phyloP scores from a whole-genome alignment of 805 yeast species.

The Sungouiella blattae region DNA sequence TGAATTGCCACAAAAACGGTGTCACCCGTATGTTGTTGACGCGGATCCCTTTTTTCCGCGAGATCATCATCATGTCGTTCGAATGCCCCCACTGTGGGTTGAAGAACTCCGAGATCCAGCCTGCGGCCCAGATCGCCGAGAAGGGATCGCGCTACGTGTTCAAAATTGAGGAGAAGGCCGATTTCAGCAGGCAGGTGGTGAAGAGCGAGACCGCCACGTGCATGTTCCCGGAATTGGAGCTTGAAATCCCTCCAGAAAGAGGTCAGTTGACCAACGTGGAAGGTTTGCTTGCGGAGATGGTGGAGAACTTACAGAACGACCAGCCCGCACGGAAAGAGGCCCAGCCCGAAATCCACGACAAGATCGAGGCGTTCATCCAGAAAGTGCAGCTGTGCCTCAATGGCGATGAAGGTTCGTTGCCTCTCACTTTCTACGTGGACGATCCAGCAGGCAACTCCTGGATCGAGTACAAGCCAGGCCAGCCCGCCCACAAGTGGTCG shows the following conservation, averaged over 20 bases:
- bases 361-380: conserved; percentile 66
- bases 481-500: conserved; percentile 87
- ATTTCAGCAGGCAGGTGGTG: conserved; percentile 86
- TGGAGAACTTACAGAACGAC: conserved; percentile 72
- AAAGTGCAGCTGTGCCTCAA: conserved; percentile 58
- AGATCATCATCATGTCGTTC: conserved; percentile 90
- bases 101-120: conserved; percentile 88
- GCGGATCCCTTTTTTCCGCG: conserved; percentile 85
- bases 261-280: conserved; percentile 93
- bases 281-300: conserved; percentile 81
- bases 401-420: conserved; percentile 68
- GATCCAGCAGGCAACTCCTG: conserved; percentile 98
- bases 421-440: conserved; percentile 74
- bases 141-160: conserved; percentile 76
- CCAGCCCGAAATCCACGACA: conserved; percentile 72
- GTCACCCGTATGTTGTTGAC: conserved; percentile 80
- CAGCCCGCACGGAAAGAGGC: conserved; percentile 73
- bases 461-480: conserved; percentile 86
- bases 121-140: conserved; percentile 90
- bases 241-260: conserved; percentile 92
- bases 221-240: conserved; percentile 76
- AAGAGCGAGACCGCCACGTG: conserved; percentile 84
- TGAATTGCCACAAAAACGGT: conserved; percentile 91
- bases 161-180: conserved; percentile 63
- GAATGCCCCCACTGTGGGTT: conserved; percentile 93